Base-by-base conservation (phyloP, 805 yeast genomes). In the Cyberlindnera lachancei region DNA sequence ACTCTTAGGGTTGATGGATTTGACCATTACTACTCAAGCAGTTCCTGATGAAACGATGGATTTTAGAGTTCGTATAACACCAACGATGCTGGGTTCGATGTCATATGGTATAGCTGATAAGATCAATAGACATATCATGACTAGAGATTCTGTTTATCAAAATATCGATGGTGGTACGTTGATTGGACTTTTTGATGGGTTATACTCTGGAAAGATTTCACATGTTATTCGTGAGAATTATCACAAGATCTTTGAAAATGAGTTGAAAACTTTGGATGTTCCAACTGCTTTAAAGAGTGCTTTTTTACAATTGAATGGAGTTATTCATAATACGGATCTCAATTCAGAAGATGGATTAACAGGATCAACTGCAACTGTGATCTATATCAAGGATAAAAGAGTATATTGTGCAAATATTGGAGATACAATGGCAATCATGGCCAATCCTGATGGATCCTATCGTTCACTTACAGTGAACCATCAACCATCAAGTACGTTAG, bases 41-140 rank as follows among this genome's bases (percentile, higher is more conserved):
- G 82, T 88, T 7, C 97, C 96, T 7, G 97, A 90, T 56, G 95
- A 88, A 56, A 67, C 73, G 9, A 74, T 74, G 10, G 79, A 82
- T 46, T 72, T 83, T 44, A 80, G 98, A 61, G 80, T 92, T 14
- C 75, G 98, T 46, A 85, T 96, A 0, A 82, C 95, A 0, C 90
- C 88, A 12, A 80, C 95, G 0, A 80, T 75, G 30, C 58, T 85
- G 15, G 79, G 80, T 29, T 73, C 29, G 11, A 71, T 83, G 62
- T 76, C 86, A 0, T 86, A 87, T 50, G 98, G 98, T 52, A 87
- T 92, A 30, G 81, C 96, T 2, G 99, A 92, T 56, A 66, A 80
- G 4, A 64, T 90, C 45, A 95, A 95, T 2, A 65, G 65, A 32
- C 62, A 76, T 31, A 70, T 92, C 4, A 71, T 87, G 0, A 73